Percentiles rank a stretch among this genome's conserved stretches.
These are phyloP conservation scores for Nigrospora osmanthi DNA, from an alignment of 2,329 filamentous ascomycete genomes.

Conservation along the genomic window DNA sequence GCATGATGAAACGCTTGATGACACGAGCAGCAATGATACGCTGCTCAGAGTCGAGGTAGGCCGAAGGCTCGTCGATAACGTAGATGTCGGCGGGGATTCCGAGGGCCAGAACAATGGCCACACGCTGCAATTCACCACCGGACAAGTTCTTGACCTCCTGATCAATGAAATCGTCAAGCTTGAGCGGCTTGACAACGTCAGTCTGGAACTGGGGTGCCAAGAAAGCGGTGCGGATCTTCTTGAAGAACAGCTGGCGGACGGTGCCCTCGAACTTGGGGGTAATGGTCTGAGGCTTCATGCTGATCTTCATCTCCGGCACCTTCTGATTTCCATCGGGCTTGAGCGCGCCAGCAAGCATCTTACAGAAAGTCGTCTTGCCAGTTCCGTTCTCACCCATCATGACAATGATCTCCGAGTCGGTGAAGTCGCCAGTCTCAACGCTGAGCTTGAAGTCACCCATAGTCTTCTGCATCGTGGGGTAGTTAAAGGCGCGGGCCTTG, in stretches of 20 bases:
- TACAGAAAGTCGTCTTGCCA: slow-evolving; percentile 98
- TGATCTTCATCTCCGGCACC: slow-evolving; percentile 92
- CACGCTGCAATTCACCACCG: slow-evolving; percentile 98
- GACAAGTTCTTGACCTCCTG: slow-evolving; percentile 99
- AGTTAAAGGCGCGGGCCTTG: slow-evolving; percentile 76
- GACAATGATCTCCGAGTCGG: slow-evolving; percentile 96
- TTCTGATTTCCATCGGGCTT: slow-evolving; percentile 76
- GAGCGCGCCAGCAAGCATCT: slow-evolving; percentile 84
- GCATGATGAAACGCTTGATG: slow-evolving; percentile 99
- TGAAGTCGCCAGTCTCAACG: slow-evolving; percentile 80
- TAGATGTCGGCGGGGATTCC: slow-evolving; percentile 97
- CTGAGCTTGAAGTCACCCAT: slow-evolving; percentile 79
- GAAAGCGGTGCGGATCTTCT: slow-evolving; percentile 98
- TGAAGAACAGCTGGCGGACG: slow-evolving; percentile 97
- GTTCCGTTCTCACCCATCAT: slow-evolving; percentile 99
- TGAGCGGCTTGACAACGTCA: slow-evolving; percentile 98
- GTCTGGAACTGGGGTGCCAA: slow-evolving; percentile 97
- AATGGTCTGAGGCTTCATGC: slow-evolving; percentile 99
- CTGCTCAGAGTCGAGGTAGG: slow-evolving; percentile 97
- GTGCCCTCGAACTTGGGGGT: slow-evolving; percentile 97
- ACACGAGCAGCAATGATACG: slow-evolving; percentile 95
- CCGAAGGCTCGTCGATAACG: slow-evolving; percentile 94
- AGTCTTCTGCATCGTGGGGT: slow-evolving; percentile 89
- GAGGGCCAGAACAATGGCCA: slow-evolving; percentile 94
- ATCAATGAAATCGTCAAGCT: slow-evolving; percentile 98